A percentile compares a stretch with the other conserved stretches of the same genome.
Evolutionary conservation across 768 basidiomycete genomes (phyloP).

Genomic region (Panaeolus papilionaceus): DNA sequence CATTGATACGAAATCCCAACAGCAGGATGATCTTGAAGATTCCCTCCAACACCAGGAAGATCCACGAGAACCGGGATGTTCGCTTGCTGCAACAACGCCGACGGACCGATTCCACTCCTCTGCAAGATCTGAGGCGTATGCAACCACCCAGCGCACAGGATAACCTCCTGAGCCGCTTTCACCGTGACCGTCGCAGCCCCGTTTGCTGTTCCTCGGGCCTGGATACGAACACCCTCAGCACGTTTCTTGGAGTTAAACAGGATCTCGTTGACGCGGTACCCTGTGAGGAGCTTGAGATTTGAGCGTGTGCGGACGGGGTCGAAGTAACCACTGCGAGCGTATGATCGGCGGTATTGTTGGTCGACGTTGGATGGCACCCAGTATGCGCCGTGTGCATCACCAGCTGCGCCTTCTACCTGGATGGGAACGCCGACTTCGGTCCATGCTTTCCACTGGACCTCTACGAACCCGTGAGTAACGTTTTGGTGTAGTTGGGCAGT

Average conservation of each 20-base stretch:
- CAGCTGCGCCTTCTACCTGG: constrained; percentile 20
- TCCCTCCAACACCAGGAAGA: constrained; percentile 22
- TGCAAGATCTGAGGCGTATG: constrained; percentile 23
- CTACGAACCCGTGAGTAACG: neutral
- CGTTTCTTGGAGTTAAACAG: constrained; percentile 18
- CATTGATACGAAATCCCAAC: constrained; percentile 12
- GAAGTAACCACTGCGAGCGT: constrained; percentile 20
- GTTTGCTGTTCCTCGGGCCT: constrained; percentile 9
- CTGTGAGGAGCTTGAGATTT: constrained; percentile 21
- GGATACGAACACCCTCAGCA: constrained; percentile 13
- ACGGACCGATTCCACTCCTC: constrained; percentile 21
- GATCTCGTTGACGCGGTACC: constrained; percentile 22
- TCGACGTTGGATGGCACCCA: constrained; percentile 25
- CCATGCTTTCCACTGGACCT: constrained; percentile 23
- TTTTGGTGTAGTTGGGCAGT: neutral
- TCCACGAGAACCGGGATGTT: constrained; percentile 19
- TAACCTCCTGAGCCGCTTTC: constrained; percentile 16
- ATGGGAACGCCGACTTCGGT: constrained; percentile 21
- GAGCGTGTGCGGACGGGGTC: constrained; percentile 20
- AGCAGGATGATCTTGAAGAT: constrained; percentile 19
- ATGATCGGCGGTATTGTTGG: constrained; percentile 22
- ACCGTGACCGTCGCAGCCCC: constrained; percentile 18
- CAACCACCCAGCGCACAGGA: constrained; percentile 22
- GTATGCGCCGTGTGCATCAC: constrained; percentile 22
- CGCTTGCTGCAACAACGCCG: constrained; percentile 16